Percentiles rank a stretch among this genome's conserved stretches.
phyloP scores from a whole-genome alignment of 2,329 filamentous ascomycete species.

The Colletotrichum nymphaeae region DNA sequence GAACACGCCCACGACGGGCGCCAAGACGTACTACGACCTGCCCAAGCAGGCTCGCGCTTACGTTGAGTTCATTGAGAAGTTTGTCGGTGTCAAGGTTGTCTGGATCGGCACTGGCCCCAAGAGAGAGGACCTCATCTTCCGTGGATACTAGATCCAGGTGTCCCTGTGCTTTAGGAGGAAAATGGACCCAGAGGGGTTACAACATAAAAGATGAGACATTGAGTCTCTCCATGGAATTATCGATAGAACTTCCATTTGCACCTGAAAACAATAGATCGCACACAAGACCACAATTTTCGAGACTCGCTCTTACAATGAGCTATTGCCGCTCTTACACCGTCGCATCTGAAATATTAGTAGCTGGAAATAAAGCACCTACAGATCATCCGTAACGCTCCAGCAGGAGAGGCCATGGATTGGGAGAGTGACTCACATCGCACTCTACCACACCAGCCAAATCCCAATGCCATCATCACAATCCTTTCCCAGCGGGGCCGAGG shows the following conservation, averaged over 20 bases:
- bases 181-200: neutral
- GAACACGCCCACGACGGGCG: slow-evolving; percentile 71
- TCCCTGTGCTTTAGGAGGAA: neutral
- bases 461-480: neutral
- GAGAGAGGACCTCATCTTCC: slow-evolving; percentile 71
- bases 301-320: neutral
- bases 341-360: neutral
- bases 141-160: slow-evolving; percentile 33
- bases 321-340: neutral
- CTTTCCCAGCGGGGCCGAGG: neutral
- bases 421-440: neutral
- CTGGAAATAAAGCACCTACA: neutral
- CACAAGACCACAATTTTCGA: neutral
- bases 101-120: slow-evolving; percentile 73
- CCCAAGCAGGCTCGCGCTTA: slow-evolving; percentile 74
- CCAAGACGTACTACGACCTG: slow-evolving; percentile 70
- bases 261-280: slow-evolving; percentile 4
- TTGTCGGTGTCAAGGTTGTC: slow-evolving; percentile 65
- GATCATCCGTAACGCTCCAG: neutral
- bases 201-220: neutral
- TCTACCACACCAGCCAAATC: neutral
- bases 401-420: neutral
- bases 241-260: neutral
- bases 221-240: neutral
- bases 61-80: slow-evolving; percentile 75